Evolutionary conservation across 2,329 filamentous ascomycete genomes (phyloP).

Genomic region (Chaetomiaceae sp.): DNA sequence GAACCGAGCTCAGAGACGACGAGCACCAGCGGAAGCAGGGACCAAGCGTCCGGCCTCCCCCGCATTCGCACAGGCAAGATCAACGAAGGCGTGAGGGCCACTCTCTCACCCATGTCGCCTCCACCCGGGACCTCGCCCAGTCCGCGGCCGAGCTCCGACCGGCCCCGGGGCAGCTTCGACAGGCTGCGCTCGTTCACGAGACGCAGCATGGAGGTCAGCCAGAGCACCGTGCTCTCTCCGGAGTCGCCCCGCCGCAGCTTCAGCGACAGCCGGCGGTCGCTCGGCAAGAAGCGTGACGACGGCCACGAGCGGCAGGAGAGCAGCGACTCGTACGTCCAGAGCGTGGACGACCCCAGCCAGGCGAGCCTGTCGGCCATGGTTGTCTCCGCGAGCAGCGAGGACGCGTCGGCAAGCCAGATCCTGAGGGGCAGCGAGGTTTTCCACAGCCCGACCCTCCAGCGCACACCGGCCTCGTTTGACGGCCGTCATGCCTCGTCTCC

Average conservation of each 20-base stretch:
- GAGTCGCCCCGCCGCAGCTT: conserved; percentile 53
- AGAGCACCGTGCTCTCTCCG: conserved; percentile 32
- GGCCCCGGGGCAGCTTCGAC: conserved; percentile 49
- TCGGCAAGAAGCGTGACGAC: conserved; percentile 40
- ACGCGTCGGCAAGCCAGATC: conserved; percentile 87
- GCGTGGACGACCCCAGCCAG: conserved; percentile 60
- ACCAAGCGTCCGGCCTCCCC: conserved; percentile 2
- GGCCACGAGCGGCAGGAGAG: conserved; percentile 54
- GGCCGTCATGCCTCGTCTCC: neutral
- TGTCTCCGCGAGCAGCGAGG: conserved; percentile 63
- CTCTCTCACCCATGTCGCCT: conserved; percentile 48
- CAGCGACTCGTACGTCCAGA: conserved; percentile 70
- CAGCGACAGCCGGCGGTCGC: conserved; percentile 51
- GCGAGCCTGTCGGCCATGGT: conserved; percentile 59
- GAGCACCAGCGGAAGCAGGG: conserved; percentile 11
- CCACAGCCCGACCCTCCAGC: conserved; percentile 64
- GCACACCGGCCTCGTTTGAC: conserved; percentile 28
- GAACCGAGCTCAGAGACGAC: conserved; percentile 13
- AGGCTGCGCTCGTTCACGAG: conserved; percentile 40
- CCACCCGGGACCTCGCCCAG: conserved; percentile 39
- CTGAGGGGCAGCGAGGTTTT: conserved; percentile 84
- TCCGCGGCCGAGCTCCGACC: conserved; percentile 50
- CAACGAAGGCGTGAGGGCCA: conserved; percentile 55
- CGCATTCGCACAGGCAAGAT: conserved; percentile 35
- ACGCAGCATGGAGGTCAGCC: conserved; percentile 49